Evolutionary conservation across 768 basidiomycete genomes (phyloP).

Genomic region (Termitomyces sp.): DNA sequence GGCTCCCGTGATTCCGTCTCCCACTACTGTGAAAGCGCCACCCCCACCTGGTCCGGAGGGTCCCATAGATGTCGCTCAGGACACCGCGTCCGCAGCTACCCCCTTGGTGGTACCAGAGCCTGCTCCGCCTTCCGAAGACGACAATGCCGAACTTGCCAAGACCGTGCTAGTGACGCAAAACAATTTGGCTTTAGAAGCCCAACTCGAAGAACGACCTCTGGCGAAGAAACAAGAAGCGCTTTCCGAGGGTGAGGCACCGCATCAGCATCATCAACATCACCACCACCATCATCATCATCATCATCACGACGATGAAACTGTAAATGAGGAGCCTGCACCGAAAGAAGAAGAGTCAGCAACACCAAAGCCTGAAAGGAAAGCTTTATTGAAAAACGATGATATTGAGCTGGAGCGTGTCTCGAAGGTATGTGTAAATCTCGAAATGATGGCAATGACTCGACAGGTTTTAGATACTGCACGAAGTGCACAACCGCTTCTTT

Average conservation of each 20-base stretch:
- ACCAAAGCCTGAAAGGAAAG: constrained; percentile 51
- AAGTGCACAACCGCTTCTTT: constrained; percentile 79
- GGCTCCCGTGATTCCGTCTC: constrained; percentile 29
- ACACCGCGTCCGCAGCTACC: constrained; percentile 6
- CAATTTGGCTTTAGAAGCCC: constrained; percentile 72
- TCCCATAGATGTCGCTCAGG: background rate
- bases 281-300: constrained; percentile 17
- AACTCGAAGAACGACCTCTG: constrained; percentile 80
- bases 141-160: constrained; percentile 36
- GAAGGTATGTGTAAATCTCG: constrained; percentile 42
- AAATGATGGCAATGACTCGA: background rate
- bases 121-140: constrained; percentile 33
- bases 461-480: constrained; percentile 61
- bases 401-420: constrained; percentile 74
- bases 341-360: constrained; percentile 11
- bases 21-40: constrained; percentile 11
- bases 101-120: constrained; percentile 14
- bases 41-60: background rate
- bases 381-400: constrained; percentile 85
- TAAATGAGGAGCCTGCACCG: constrained; percentile 15
- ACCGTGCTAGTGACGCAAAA: constrained; percentile 66
- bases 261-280: constrained; percentile 19
- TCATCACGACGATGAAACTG: constrained; percentile 14
- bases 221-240: constrained; percentile 85
- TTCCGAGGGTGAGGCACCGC: constrained; percentile 37